Conservation (phyloP, 805 yeast species). For the Grigorovia transvaalensis region DNA sequence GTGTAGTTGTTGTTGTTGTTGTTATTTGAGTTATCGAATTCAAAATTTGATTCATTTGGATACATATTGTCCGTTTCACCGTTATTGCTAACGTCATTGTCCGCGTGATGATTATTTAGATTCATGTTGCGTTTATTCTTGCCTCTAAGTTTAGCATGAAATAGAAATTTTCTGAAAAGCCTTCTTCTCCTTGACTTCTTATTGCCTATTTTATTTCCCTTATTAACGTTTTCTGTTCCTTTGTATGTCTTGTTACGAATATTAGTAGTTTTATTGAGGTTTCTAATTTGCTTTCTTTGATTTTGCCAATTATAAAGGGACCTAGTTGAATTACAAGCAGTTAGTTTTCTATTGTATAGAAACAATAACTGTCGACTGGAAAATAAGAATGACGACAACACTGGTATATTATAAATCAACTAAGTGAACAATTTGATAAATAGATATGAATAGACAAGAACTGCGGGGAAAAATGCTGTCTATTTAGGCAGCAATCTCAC, state of each 20-base stretch:
- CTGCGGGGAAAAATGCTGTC: too few species aligned
- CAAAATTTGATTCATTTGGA: too few species aligned
- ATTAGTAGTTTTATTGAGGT: not conserved
- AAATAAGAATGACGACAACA: not conserved
- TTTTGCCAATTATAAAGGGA: not conserved
- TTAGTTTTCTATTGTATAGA: not conserved
- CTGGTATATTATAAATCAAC: not conserved
- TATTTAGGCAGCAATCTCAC: too few species aligned
- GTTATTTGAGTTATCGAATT: not conserved
- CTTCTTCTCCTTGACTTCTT: not conserved
- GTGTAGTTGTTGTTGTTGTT: not conserved
- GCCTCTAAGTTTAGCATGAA: not conserved
- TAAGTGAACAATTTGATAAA: not conserved
- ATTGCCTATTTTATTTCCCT: not conserved
- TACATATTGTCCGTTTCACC: too few species aligned
- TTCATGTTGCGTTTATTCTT: not conserved
- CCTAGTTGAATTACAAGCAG: not conserved
- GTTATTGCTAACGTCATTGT: not conserved
- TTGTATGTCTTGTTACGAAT: not conserved
- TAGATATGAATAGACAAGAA: too few species aligned
- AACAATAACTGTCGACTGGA: not conserved
- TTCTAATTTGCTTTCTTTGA: not conserved
- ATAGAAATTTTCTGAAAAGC: not conserved
- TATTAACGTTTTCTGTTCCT: not conserved
- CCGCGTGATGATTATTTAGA: not conserved